Conservation (phyloP, 225 moss, liverwort and hornwort species). For the Anthoceros angustus region DNA sequence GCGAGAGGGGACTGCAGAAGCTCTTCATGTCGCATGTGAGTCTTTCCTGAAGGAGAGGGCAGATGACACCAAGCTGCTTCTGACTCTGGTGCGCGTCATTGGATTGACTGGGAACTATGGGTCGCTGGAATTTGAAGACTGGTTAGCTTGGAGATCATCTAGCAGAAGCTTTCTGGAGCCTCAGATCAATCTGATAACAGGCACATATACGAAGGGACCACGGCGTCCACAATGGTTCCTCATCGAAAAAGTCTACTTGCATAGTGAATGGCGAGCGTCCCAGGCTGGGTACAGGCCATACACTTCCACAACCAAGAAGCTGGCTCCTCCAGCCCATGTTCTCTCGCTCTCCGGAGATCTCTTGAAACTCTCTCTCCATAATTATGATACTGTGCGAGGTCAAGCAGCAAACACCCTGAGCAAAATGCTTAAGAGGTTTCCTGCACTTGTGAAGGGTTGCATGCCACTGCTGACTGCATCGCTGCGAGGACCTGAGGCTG, state of each 20-base stretch:
- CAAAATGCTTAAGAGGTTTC: conserved; percentile 90
- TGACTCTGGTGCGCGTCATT: conserved; percentile 78
- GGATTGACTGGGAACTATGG: conserved; percentile 84
- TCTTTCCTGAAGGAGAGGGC: conserved; percentile 58
- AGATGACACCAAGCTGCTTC: conserved; percentile 82
- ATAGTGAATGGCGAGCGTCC: conserved; percentile 85
- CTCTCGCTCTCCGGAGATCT: conserved; percentile 42
- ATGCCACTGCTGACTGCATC: conserved; percentile 43
- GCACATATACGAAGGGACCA: conserved; percentile 11
- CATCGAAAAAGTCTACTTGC: conserved; percentile 83
- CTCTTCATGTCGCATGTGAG: conserved; percentile 57
- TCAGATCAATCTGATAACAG: conserved; percentile 31
- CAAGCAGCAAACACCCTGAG: conserved; percentile 64
- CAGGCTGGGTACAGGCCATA: conserved; percentile 62
- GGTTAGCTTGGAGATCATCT: conserved; percentile 25
- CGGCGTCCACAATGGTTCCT: conserved; percentile 95
- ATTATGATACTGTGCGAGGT: conserved; percentile 82
- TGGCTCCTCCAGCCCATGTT: conserved; percentile 53
- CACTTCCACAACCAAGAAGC: conserved; percentile 31
- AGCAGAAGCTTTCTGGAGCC: conserved; percentile 38
- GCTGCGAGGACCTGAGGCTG: conserved; percentile 58
- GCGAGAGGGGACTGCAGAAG: conserved; percentile 68
- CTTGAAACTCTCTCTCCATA: conserved; percentile 66
- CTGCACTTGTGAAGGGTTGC: conserved; percentile 46
- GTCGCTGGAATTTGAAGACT: conserved; percentile 11